Evolutionary conservation across 768 basidiomycete species (phyloP), one percentile per base, ranked within the genome.

Genomic region (Tylopilus plumbeoviolaceoides): DNA sequence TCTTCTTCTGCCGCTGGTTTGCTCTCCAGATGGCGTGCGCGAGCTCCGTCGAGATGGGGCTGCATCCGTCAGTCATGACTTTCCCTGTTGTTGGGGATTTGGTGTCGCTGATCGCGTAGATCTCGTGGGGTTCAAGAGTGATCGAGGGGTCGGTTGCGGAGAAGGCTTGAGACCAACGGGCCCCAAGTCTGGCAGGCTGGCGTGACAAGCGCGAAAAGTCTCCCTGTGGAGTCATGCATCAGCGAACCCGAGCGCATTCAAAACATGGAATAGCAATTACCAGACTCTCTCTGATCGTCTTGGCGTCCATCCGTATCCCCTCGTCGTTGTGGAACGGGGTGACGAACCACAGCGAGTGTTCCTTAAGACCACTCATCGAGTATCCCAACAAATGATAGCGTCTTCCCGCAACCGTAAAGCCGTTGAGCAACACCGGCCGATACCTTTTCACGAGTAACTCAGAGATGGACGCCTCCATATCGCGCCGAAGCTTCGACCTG

Each of bases 91-190:
- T 38, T 3, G 52, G 47, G 6, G 73, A 70, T 31, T 4, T 51
- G n/a, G 60, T 64, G 57, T 78, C 74, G 5, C 56, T 43, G 20
- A 69, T 66, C 12, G 0, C 39, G 3, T 5, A 5, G 21, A 81
- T 74, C 56, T 79, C 70, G 15, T 71, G 47, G 12, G 51, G 50
- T 28, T 61, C 49, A 20, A 80, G 63, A 4, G 66, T 60, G 15
- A 79, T 65, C 0, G 74, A 77, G 0, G 79, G 73, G 40, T 80
- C 76, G 0, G 79, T 79, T 1, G 78, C 70, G 1, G 79, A 77
- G 59, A 82, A 81, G 1, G 76, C 78, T 60, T 81, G 80, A 25
- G 76, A 71, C 74, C 81, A 76, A 21, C 79, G 71, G n/a, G 79
- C 79, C 7, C 71, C 79, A 10, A 76, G 73, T 39, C 76, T 68